Evolutionary conservation across 2,329 filamentous ascomycete species (phyloP), one percentile per base, ranked within the genome.

Genomic region (Epichloe scottii): DNA sequence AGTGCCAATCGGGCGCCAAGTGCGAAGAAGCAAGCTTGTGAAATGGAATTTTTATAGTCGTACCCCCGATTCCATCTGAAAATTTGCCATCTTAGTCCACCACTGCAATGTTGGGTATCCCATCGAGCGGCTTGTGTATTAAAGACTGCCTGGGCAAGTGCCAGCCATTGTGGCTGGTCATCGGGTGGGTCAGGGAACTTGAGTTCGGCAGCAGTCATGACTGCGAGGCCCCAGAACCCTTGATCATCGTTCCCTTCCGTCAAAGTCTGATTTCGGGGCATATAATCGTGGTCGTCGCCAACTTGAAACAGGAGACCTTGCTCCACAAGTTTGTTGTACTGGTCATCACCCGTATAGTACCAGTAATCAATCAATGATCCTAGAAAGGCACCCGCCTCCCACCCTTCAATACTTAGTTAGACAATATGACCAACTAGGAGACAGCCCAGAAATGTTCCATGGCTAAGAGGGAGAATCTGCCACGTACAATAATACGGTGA

Each of bases 81-180:
- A 46, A 95, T 89, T 68, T 95, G 89, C 87, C 87, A 91, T 55
- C 85, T 78, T 48, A 93, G 65, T 5, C 88, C 89, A 40, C 88
- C 88, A n/a, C 73, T 74, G 58, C 88, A 94, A 48, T 78, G 69
- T 1, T 72, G 66, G 1, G 65, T 71, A 55, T 90, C 86, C 88
- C 87, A 93, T 38, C 87, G 79, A 30, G 73, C 71, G 2, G 80
- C 81, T 60, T 91, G 87, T 2, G 81, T 84, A 64, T 94, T 88
- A 71, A 93, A 94, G 33, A 89, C 85, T 48, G 84, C 85, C 63
- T 89, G 82, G 2, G 84, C 86, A 12, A 93, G 75, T 4, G 82
- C 79, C 11, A 88, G 72, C 80, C 84, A 88, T 58, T 79, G 72
- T 2, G 83, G 83, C 58, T 81, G 59, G 53, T 75, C 55, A 0